Evolutionary conservation across 306 rosid genomes (phyloP).

Genomic region (Cajanus cajan): DNA sequence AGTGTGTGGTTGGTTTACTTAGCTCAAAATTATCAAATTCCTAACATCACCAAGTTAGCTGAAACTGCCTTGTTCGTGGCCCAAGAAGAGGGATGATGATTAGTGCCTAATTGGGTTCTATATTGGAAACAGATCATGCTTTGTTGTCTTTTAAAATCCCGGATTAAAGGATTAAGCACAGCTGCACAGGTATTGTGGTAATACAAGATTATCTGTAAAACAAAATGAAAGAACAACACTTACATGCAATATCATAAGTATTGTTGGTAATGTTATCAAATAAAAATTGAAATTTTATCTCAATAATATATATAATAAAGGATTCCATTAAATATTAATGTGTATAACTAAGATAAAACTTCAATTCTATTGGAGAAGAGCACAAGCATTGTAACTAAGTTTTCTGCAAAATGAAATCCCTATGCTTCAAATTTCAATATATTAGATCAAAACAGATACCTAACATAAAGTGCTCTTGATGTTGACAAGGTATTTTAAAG

Average conservation of each 20-base stretch:
- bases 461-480: neutral
- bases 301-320: too few relatives aligned
- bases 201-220: too few relatives aligned
- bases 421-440: neutral
- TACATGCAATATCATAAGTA: too few relatives aligned
- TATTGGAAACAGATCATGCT: conserved; percentile 28
- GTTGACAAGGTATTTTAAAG: neutral
- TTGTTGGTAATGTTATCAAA: too few relatives aligned
- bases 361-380: too few relatives aligned
- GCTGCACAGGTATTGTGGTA: neutral
- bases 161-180: conserved; percentile 21
- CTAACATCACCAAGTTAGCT: conserved; percentile 65
- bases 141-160: neutral
- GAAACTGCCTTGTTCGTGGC: conserved; percentile 60
- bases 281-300: too few relatives aligned
- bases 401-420: neutral
- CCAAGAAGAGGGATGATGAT: conserved; percentile 49
- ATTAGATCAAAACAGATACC: neutral
- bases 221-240: too few relatives aligned
- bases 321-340: too few relatives aligned
- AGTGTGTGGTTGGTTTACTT: conserved; percentile 54
- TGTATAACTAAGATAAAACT: too few relatives aligned
- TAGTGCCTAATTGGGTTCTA: neutral
- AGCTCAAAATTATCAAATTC: conserved; percentile 85
- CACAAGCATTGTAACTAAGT: too few relatives aligned